Evolutionary conservation across 805 yeast genomes (phyloP).

Genomic region (Saccharomycopsis sp.): DNA sequence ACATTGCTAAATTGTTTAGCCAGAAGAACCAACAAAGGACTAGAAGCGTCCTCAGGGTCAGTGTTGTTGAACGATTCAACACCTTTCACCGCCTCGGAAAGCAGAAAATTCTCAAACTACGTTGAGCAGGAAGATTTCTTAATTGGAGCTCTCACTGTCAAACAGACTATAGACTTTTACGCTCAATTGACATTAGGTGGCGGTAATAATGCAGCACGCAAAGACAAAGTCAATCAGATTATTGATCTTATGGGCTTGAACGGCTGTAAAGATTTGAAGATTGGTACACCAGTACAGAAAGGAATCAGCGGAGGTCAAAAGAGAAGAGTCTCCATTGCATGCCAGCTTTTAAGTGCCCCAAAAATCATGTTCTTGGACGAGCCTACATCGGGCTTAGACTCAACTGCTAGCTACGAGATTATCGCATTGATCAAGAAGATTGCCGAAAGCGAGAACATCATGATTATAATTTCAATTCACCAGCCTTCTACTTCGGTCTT

Average conservation of each 20-base stretch:
- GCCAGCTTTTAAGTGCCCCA: neutral
- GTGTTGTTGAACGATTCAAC: slow-evolving; percentile 51
- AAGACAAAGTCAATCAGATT: neutral
- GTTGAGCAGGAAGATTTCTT: slow-evolving; percentile 34
- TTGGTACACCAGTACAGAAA: slow-evolving; percentile 9
- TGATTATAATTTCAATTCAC: slow-evolving; percentile 26
- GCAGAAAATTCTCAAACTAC: neutral
- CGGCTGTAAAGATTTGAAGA: neutral
- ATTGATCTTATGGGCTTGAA: slow-evolving; percentile 5
- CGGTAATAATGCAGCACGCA: neutral
- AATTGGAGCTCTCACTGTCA: slow-evolving; percentile 8
- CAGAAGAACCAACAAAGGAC: slow-evolving; percentile 42
- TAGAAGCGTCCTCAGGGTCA: slow-evolving; percentile 33
- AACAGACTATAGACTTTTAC: slow-evolving; percentile 2
- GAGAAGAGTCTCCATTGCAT: slow-evolving; percentile 20
- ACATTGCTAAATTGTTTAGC: slow-evolving; percentile 59
- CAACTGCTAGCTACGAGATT: neutral
- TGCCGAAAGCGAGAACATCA: neutral
- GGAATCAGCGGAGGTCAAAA: slow-evolving; percentile 23
- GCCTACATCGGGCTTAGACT: slow-evolving; percentile 38
- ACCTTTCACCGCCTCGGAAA: slow-evolving; percentile 29
- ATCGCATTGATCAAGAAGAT: neutral
- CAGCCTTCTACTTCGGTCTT: slow-evolving; percentile 32
- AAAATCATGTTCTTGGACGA: slow-evolving; percentile 59
- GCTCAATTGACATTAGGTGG: neutral